These are phyloP conservation scores for Alternaria ventricosa DNA, from an alignment of 2,329 filamentous ascomycete species.

Conservation along the genomic window DNA sequence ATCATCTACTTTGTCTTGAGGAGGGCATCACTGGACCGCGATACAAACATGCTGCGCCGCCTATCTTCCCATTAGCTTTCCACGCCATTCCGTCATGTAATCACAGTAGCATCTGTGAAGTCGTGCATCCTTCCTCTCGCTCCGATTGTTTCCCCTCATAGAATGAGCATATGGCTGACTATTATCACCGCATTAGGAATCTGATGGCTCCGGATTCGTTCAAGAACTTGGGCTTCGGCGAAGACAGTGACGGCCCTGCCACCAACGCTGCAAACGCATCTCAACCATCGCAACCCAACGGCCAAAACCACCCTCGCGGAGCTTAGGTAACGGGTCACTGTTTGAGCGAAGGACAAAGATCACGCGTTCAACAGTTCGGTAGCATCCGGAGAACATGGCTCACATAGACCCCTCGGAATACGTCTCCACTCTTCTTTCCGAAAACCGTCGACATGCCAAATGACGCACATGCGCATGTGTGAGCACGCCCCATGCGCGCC, in stretches of 20 bases:
- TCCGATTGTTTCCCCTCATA: conserved; percentile 9
- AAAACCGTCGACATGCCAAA: conserved; percentile 10
- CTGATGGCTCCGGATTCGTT: conserved; percentile 96
- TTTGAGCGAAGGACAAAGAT: conserved; percentile 29
- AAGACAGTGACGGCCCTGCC: conserved; percentile 50
- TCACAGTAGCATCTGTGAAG: conserved; percentile 21
- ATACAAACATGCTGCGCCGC: background rate
- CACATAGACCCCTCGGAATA: conserved; percentile 7
- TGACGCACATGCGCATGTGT: conserved; percentile 8
- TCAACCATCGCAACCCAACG: conserved; percentile 30
- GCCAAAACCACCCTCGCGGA: conserved; percentile 30
- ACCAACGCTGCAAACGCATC: conserved; percentile 36
- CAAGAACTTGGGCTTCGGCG: conserved; percentile 84
- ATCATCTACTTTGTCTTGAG: background rate
- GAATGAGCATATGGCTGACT: background rate
- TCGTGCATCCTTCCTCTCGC: background rate
- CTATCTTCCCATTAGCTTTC: background rate
- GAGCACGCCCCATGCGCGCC: background rate
- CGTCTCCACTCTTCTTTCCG: conserved; percentile 9
- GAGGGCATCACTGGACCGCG: background rate
- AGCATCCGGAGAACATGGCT: conserved; percentile 38
- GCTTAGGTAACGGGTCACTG: conserved; percentile 22
- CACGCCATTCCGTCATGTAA: conserved; percentile 12
- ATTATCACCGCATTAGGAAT: conserved; percentile 60
- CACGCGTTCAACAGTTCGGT: conserved; percentile 32